Evolutionary conservation across 192 early-diverging fungal genomes (phyloP), one percentile per base, ranked within the genome.

Genomic region (Thoreauomyces humboldtii): DNA sequence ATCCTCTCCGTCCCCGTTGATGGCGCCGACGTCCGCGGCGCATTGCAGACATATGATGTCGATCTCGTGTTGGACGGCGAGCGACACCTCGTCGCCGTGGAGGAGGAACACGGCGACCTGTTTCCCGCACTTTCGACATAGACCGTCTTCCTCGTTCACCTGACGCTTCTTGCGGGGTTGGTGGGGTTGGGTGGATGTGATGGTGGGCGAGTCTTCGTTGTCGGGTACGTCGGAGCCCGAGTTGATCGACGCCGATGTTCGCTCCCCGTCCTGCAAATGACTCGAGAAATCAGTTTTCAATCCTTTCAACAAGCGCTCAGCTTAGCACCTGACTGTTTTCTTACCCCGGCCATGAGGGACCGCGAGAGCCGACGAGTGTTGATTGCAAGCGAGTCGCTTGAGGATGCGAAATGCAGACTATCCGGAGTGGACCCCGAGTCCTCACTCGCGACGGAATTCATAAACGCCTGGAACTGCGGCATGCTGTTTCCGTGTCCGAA

Each of bases 91-190:
- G n/a, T 51, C 38, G 35, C 52, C 53, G 54, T 66, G 64, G 15
- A 66, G 64, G 5, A 66, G 38, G 17, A 54, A 53, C 5, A 66
- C 37, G 29, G 52, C 64, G 22, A 66, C 27, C 0, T 44, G 37
- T 7, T 19, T 55, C 4, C 21, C 25, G 54, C 64, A 66, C 29
- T 24, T 14, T 2, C 36, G 47, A 31, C 64, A 66, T 7, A n/a
- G 34, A 11, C 37, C 64, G 32, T 66, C 64, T 66, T 66, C 64
- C 29, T 66, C 64, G 0, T 57, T 27, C 11, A 66, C 38, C 31
- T 17, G 35, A 3, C 45, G 55, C 46, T 66, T 66, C 15, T 61
- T 61, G 25, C 12, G 44, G 44, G 25, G 57, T 24, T 59, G 57
- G 33, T n/a, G 38, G 9, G 38, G 11, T 41, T 41, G 38, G 38